Conservation (phyloP, 345 rosid species). For the Pistacia vera region DNA sequence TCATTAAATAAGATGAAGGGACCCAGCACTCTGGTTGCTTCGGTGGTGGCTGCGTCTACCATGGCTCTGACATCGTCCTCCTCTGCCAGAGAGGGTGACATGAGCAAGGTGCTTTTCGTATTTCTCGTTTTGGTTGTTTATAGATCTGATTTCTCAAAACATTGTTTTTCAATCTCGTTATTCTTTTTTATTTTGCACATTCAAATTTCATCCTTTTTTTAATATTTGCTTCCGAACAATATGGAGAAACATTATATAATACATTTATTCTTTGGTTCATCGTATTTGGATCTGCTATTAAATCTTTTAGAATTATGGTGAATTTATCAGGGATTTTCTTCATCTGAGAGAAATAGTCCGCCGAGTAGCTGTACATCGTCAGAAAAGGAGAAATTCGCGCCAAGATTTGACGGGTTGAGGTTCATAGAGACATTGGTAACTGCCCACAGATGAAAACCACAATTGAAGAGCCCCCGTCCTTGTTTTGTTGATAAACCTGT, state of each 20-base stretch:
- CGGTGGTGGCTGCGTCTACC: conserved; percentile 51
- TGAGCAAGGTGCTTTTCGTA: conserved; percentile 22
- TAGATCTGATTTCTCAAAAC: background rate
- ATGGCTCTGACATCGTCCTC: conserved; percentile 50
- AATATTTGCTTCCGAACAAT: too few species aligned
- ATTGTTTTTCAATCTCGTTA: background rate
- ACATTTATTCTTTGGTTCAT: too few species aligned
- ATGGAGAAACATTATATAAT: too few species aligned
- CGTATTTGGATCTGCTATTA: too few species aligned
- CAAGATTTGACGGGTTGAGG: conserved; percentile 64
- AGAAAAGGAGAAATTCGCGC: conserved; percentile 45
- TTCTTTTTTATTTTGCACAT: background rate
- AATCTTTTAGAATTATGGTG: background rate
- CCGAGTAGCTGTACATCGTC: conserved; percentile 14
- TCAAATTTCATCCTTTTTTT: too few species aligned
- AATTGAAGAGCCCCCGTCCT: background rate
- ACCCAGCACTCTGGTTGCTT: conserved; percentile 42
- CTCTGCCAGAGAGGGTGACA: conserved; percentile 12
- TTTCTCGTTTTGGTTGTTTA: background rate
- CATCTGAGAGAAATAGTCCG: conserved; percentile 17
- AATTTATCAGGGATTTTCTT: conserved; percentile 25
- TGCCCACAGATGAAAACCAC: conserved; percentile 47
- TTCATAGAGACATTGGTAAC: conserved; percentile 72
- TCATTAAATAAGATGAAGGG: conserved; percentile 36
- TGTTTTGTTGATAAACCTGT: too few species aligned